A percentile compares a stretch with the other conserved stretches of the same genome.
phyloP scores from a whole-genome alignment of 2,329 filamentous ascomycete species.

The Bretziella fagacearum region DNA sequence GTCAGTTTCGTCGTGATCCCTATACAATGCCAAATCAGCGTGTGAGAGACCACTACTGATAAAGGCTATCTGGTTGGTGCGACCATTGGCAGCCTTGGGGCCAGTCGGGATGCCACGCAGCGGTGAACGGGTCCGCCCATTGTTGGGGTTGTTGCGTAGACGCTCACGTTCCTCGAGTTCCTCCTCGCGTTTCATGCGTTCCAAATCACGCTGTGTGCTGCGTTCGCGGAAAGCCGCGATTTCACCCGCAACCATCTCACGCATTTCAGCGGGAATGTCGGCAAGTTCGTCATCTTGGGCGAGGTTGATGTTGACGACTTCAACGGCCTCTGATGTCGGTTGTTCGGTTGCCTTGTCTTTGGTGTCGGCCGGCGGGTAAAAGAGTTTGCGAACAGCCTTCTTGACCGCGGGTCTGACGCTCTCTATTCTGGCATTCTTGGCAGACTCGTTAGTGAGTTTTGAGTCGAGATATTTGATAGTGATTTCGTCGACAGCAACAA shows the following conservation, averaged over 20 bases:
- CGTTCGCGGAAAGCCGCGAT: conserved; percentile 89
- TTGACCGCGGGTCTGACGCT: conserved; percentile 51
- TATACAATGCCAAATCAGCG: conserved; percentile 10
- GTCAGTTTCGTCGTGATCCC: conserved; percentile 71
- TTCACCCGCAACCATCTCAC: conserved; percentile 83
- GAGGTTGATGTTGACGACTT: conserved; percentile 79
- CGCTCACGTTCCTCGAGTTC: conserved; percentile 80
- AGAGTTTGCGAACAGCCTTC: conserved; percentile 51
- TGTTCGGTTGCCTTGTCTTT: conserved; percentile 34
- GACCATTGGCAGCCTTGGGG: conserved; percentile 51
- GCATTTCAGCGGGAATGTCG: conserved; percentile 91
- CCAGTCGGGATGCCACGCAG: conserved; percentile 60
- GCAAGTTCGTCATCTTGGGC: conserved; percentile 82
- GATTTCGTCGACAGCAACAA: conserved; percentile 64
- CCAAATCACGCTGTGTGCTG: conserved; percentile 73
- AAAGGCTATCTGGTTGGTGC: conserved; percentile 39
- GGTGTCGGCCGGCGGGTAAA: conserved; percentile 41
- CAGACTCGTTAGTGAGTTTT: conserved; percentile 26
- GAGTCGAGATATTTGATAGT: conserved; percentile 75
- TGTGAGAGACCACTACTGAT: conserved; percentile 50
- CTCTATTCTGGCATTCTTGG: conserved; percentile 46
- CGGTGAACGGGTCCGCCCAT: conserved; percentile 3
- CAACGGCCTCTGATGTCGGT: conserved; percentile 50
- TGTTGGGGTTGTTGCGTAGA: conserved; percentile 40
- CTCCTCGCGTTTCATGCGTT: conserved; percentile 75